Percentiles rank a stretch among this genome's conserved stretches.
Evolutionary conservation across 202 grass and related monocot genomes (phyloP).

Genomic region (Panicum hallii): DNA sequence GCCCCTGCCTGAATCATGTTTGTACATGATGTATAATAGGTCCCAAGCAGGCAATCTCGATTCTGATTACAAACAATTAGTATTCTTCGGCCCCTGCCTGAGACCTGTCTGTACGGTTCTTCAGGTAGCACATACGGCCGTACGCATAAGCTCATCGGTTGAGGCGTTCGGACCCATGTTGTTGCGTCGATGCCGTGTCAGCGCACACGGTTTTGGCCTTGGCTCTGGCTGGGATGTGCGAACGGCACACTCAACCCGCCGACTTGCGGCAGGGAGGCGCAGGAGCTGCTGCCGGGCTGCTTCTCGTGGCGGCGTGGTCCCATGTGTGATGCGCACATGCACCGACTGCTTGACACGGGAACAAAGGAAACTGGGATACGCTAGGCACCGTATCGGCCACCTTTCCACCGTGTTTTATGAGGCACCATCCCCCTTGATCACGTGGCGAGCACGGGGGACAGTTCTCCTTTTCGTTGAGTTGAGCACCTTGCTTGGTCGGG

Average conservation of each 20-base stretch:
- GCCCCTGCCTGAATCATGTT: background rate
- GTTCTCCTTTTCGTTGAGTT: background rate
- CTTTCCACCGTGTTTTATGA: constrained; percentile 14
- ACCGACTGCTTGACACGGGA: constrained; percentile 30
- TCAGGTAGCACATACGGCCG: background rate
- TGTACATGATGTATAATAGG: background rate
- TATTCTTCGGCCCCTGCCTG: background rate
- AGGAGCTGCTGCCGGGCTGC: background rate
- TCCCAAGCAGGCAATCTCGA: background rate
- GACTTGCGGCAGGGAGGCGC: background rate
- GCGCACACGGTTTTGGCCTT: constrained; percentile 21
- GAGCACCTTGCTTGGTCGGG: constrained; percentile 4
- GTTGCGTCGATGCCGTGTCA: constrained; percentile 39
- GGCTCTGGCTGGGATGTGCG: background rate
- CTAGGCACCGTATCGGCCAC: constrained; percentile 25
- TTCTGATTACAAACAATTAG: background rate
- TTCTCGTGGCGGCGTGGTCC: background rate
- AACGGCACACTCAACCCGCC: constrained; percentile 22
- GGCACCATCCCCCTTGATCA: background rate
- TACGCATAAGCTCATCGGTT: background rate
- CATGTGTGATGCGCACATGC: constrained; percentile 34
- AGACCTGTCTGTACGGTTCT: background rate
- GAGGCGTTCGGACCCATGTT: background rate
- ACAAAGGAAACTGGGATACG: constrained; percentile 30
- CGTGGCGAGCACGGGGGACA: background rate